These are phyloP conservation scores for Delitschia confertaspora DNA, from an alignment of 495 filamentous ascomycete genomes.

Conservation along the genomic window DNA sequence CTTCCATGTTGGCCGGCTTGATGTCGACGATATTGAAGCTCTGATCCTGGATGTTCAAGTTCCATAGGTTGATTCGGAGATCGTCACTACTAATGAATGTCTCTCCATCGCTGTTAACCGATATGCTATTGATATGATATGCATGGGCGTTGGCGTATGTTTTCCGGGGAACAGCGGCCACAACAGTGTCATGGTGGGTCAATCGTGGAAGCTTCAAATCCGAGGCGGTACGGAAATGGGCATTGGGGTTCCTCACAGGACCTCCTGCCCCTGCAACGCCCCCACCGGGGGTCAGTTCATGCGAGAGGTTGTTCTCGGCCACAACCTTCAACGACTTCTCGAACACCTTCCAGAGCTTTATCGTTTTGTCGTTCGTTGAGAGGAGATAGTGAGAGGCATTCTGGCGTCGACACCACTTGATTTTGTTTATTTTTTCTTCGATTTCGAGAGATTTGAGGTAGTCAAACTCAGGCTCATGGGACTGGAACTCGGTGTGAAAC, in stretches of 20 bases:
- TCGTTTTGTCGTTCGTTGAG: conserved; percentile 98
- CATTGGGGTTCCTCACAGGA: conserved; percentile 55
- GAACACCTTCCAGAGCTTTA: conserved; percentile 99
- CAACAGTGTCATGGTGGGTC: conserved; percentile 97
- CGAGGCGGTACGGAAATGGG: conserved; percentile 68
- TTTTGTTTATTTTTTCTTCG: conserved; percentile 99
- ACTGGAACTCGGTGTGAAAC: conserved; percentile 99
- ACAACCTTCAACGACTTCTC: conserved; percentile 99
- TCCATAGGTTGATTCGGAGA: conserved; percentile 96
- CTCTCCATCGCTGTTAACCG: conserved; percentile 97
- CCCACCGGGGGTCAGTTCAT: conserved; percentile 77
- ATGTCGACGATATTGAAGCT: conserved; percentile 99
- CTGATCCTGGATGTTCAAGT: conserved; percentile 97
- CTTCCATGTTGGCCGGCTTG: conserved; percentile 99
- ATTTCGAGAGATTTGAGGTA: conserved; percentile 99
- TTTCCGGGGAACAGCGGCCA: conserved; percentile 87
- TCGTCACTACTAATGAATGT: conserved; percentile 99
- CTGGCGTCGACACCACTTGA: conserved; percentile 97
- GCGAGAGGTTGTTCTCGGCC: conserved; percentile 95
- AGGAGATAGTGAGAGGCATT: conserved; percentile 98
- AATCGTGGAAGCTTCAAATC: conserved; percentile 87
- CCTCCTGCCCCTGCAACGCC: conserved; percentile 66
- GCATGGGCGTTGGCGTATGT: conserved; percentile 98
- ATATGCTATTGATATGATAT: conserved; percentile 99
- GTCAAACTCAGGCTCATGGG: conserved; percentile 97